Evolutionary conservation across 2,329 filamentous ascomycete genomes (phyloP).

Genomic region (Stachybotrys chartarum): DNA sequence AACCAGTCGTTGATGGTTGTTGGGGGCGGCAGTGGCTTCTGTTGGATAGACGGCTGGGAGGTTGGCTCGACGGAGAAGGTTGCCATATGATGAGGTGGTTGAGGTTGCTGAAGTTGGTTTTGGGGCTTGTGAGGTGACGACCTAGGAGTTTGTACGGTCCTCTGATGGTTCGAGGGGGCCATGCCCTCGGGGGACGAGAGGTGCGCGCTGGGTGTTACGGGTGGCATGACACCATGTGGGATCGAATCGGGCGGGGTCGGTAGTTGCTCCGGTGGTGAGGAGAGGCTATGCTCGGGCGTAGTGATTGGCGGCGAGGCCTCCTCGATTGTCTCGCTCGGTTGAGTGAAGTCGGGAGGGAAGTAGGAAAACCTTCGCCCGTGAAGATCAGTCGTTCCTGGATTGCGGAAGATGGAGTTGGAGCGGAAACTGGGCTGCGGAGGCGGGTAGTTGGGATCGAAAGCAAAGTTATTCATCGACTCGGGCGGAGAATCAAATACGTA

Average conservation of each 20-base stretch:
- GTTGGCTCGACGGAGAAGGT: constrained; percentile 33
- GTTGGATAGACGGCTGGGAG: constrained; percentile 25
- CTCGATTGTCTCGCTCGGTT: constrained; percentile 24
- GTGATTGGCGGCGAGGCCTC: constrained; percentile 25
- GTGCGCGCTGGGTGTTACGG: constrained; percentile 20
- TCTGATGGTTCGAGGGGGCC: constrained; percentile 21
- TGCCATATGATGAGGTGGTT: constrained; percentile 16
- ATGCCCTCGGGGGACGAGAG: constrained; percentile 30
- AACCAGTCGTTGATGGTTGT: constrained; percentile 45
- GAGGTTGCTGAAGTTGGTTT: constrained; percentile 12
- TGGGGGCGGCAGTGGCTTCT: constrained; percentile 35
- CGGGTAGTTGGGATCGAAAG: constrained; percentile 34
- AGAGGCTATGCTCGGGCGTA: constrained; percentile 17
- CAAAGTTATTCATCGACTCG: constrained; percentile 42
- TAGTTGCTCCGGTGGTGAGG: constrained; percentile 22
- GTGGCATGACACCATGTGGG: constrained; percentile 18
- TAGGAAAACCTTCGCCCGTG: constrained; percentile 55
- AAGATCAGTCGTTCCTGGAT: constrained; percentile 45
- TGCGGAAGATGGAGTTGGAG: constrained; percentile 60
- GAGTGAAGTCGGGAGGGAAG: constrained; percentile 50
- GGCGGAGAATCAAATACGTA: constrained; percentile 50
- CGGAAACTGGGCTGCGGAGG: constrained; percentile 49
- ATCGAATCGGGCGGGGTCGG: constrained; percentile 39
- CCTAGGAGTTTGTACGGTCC: constrained; percentile 9
- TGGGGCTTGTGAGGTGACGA: constrained; percentile 24